Percentiles rank a stretch among this genome's conserved stretches.
Evolutionary conservation across 352 stramenopile genomes (phyloP).

Genomic region (Saprolegnia parasitica): DNA sequence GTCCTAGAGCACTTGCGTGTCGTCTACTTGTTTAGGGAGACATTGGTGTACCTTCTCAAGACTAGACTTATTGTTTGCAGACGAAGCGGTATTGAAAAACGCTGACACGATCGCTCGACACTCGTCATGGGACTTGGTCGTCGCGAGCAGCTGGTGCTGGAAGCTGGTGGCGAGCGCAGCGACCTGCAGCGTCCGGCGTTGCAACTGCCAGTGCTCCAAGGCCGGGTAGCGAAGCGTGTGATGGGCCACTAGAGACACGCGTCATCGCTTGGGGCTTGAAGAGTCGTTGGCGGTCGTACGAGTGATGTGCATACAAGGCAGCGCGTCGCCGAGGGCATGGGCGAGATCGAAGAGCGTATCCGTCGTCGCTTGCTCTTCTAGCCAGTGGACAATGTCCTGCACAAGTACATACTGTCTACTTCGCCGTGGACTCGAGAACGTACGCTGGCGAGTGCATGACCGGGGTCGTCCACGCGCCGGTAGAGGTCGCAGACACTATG

Average conservation of each 20-base stretch:
- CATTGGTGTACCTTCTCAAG: too few relatives aligned
- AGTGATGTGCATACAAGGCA: background rate
- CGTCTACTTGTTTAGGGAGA: too few relatives aligned
- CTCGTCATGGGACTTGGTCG: background rate
- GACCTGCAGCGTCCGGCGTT: background rate
- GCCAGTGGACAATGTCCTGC: background rate
- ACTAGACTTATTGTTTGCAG: background rate
- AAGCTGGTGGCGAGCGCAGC: background rate
- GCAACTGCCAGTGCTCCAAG: background rate
- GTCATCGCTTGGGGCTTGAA: background rate
- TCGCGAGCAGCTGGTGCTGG: background rate
- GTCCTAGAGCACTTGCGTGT: too few relatives aligned
- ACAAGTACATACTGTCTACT: background rate
- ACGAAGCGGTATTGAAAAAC: background rate
- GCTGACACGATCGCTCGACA: background rate
- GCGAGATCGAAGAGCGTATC: background rate
- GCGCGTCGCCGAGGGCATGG: background rate
- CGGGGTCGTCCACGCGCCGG: background rate
- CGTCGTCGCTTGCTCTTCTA: background rate
- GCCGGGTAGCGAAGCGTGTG: background rate
- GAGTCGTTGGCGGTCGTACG: background rate
- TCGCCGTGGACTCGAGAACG: background rate
- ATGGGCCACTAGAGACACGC: background rate
- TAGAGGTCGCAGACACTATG: slow-evolving; percentile 9
- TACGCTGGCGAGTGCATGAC: slow-evolving; percentile 6